Evolutionary conservation across 495 filamentous ascomycete genomes (phyloP).

Genomic region (Aspergillus sparsus): DNA sequence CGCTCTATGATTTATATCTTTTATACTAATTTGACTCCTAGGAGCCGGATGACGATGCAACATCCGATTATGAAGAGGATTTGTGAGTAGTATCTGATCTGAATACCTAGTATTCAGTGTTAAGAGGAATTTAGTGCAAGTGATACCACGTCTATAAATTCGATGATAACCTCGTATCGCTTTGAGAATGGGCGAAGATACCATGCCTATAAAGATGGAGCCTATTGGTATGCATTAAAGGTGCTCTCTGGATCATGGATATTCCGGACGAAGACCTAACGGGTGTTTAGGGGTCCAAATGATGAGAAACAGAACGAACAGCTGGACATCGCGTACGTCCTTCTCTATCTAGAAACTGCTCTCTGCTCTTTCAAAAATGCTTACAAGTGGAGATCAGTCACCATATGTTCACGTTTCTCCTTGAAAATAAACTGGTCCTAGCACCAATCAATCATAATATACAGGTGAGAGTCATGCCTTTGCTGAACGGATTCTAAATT

Average conservation of each 20-base stretch:
- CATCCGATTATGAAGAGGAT: slow-evolving; percentile 24
- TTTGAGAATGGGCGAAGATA: slow-evolving; percentile 40
- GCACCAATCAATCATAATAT: slow-evolving; percentile 37
- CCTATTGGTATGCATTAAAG: slow-evolving; percentile 20
- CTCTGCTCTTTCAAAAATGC: background rate
- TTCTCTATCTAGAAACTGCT: no score
- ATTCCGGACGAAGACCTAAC: background rate
- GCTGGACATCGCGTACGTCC: slow-evolving; percentile 33
- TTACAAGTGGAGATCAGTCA: slow-evolving; percentile 24
- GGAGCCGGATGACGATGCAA: slow-evolving; percentile 12
- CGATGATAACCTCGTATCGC: slow-evolving; percentile 30
- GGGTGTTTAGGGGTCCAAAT: slow-evolving; percentile 34
- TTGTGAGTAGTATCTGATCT: slow-evolving; percentile 9
- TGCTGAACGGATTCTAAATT: slow-evolving; percentile 14
- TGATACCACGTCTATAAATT: slow-evolving; percentile 26
- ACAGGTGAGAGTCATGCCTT: slow-evolving; percentile 46
- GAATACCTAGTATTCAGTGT: background rate
- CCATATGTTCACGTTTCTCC: slow-evolving; percentile 38
- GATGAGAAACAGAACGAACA: slow-evolving; percentile 37
- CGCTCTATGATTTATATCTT: background rate
- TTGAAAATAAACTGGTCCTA: slow-evolving; percentile 31
- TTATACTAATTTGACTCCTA: background rate
- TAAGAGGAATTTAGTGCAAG: slow-evolving; percentile 17
- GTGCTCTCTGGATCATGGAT: background rate
- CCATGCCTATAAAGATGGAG: slow-evolving; percentile 37